Evolutionary conservation across 2,329 filamentous ascomycete species (phyloP).

Genomic region (Fusarium sp.): DNA sequence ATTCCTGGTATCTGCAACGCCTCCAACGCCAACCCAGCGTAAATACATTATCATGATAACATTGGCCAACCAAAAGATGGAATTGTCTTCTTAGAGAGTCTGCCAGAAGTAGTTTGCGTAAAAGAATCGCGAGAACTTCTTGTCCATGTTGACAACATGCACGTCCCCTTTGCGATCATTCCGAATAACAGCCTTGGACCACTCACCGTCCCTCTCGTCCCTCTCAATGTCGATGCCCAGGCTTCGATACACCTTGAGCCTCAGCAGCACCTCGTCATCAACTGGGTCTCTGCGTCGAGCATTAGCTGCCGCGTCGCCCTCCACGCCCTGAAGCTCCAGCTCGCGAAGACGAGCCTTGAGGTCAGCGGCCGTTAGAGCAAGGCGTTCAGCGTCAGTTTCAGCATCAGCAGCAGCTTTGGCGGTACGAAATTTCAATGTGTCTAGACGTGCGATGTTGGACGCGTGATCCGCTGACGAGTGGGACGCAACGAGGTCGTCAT

Average conservation of each 20-base stretch:
- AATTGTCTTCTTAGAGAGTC: slow-evolving; percentile 65
- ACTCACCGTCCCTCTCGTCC: slow-evolving; percentile 78
- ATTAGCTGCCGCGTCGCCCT: slow-evolving; percentile 61
- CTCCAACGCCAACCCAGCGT: slow-evolving; percentile 12
- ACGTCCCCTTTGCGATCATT: slow-evolving; percentile 90
- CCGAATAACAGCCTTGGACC: slow-evolving; percentile 83
- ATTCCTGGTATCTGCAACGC: slow-evolving; percentile 35
- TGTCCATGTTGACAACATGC: slow-evolving; percentile 92
- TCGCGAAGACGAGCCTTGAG: slow-evolving; percentile 79
- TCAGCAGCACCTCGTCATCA: slow-evolving; percentile 73
- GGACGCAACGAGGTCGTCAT: slow-evolving; percentile 75
- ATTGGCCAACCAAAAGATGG: neutral
- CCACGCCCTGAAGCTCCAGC: slow-evolving; percentile 85
- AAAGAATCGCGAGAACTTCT: slow-evolving; percentile 89
- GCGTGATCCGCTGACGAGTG: slow-evolving; percentile 85
- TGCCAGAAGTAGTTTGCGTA: slow-evolving; percentile 98
- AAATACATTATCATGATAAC: slow-evolving; percentile 19
- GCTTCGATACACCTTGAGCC: slow-evolving; percentile 89
- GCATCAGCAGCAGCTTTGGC: slow-evolving; percentile 91
- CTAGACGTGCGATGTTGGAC: slow-evolving; percentile 82
- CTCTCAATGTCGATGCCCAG: slow-evolving; percentile 88
- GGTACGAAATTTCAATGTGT: slow-evolving; percentile 92
- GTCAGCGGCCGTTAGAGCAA: slow-evolving; percentile 79
- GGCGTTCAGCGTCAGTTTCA: slow-evolving; percentile 93
- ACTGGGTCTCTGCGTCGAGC: slow-evolving; percentile 53